Conservation (phyloP, 1,139 yeast genomes). For the Wickerhamomyces sp. region DNA sequence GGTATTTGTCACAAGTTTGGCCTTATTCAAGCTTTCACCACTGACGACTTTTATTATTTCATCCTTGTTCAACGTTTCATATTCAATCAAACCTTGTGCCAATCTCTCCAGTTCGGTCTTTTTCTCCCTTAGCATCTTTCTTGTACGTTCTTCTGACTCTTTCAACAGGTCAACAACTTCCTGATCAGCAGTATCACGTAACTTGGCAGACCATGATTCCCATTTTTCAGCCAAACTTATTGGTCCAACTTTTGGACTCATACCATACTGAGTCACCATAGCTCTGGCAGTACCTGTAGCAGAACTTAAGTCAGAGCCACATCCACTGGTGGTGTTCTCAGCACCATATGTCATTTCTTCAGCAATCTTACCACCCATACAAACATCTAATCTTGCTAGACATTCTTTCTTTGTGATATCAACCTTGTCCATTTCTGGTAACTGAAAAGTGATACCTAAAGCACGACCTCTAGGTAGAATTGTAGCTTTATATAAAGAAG, state of each 20-base stretch:
- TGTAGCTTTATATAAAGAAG: slow-evolving; percentile 94
- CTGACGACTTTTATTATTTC: slow-evolving; percentile 83
- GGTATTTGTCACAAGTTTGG: slow-evolving; percentile 67
- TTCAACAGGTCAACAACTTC: slow-evolving; percentile 77
- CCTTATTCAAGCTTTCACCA: slow-evolving; percentile 70
- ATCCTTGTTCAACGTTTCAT: slow-evolving; percentile 87
- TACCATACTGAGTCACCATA: slow-evolving; percentile 95
- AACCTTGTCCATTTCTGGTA: slow-evolving; percentile 97
- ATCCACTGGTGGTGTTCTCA: slow-evolving; percentile 91
- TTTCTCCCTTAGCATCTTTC: slow-evolving; percentile 56
- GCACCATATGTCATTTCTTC: slow-evolving; percentile 90
- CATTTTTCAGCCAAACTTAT: slow-evolving; percentile 82
- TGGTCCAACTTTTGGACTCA: slow-evolving; percentile 94
- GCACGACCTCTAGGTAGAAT: slow-evolving; percentile 96
- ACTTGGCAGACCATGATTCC: slow-evolving; percentile 90
- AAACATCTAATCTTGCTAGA: slow-evolving; percentile 86
- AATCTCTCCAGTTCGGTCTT: slow-evolving; percentile 74
- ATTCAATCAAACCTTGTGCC: slow-evolving; percentile 91
- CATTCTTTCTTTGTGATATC: slow-evolving; percentile 90
- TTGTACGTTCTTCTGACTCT: slow-evolving; percentile 75
- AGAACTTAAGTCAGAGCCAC: slow-evolving; percentile 82
- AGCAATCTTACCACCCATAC: slow-evolving; percentile 99
- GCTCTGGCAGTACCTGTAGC: slow-evolving; percentile 95
- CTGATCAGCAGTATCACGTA: slow-evolving; percentile 86
- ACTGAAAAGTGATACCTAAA: slow-evolving; percentile 91